Evolutionary conservation across 2,329 filamentous ascomycete genomes (phyloP), one percentile per base, ranked within the genome.

Genomic region (Alternaria incomplexa): DNA sequence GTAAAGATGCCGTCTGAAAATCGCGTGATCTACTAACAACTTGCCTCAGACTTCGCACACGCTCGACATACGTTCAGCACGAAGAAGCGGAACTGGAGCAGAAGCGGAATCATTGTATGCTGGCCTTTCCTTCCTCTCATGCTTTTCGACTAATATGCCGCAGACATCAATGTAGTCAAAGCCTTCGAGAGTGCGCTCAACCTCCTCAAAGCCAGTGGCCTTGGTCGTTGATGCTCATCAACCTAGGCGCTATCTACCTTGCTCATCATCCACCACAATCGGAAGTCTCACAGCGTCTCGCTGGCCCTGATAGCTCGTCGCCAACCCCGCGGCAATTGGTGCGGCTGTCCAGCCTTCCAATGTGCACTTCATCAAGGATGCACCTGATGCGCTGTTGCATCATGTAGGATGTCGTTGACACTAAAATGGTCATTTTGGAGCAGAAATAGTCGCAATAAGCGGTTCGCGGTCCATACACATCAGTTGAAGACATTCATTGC

Each of bases 21-120:
- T 10, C 43, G 43, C 23, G 28, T 7, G 13, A 30, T 12, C 17
- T 22, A 25, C 32, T 43, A 52, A 57, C 56, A 30, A 11, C 50
- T 12, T 23, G 26, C 51, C 48, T 10, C 65, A 93, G 91, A 58
- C 85, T 97, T 48, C 91, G 90, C 74, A 97, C 94, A 3, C 89
- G 93, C 65, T 89, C 91, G 77, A 85, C 88, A 64, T 91, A 90
- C 77, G 92, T 97, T 28, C 88, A 90, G 65, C 84, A 93, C 46
- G 88, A 90, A 0, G 94, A 97, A 77, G 83, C 88, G 43, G 86
- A 85, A 25, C 84, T 97, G 60, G 88, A 89, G 57, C 86, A 90
- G 69, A 96, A 91, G 76, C 91, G 93, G 74, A 85, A 90, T 64
- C 93, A 97, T 73, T 92, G 93, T 97, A 82, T 82, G 91, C 3